phyloP scores from a whole-genome alignment of 2,329 filamentous ascomycete species.

The Exserohilum turcica region DNA sequence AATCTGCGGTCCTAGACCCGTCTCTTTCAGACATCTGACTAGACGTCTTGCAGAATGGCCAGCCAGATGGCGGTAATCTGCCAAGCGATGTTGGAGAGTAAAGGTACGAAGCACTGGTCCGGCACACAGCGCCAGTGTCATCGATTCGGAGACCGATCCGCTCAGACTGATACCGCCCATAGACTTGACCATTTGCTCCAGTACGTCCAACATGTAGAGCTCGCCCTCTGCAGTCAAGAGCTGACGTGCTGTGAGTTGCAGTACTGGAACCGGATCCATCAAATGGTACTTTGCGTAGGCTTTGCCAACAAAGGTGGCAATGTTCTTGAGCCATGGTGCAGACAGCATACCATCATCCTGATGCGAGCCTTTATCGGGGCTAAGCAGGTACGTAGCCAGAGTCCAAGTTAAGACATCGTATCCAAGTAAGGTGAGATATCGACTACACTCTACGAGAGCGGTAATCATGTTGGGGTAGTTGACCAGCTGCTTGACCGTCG shows the following conservation, averaged over 20 bases:
- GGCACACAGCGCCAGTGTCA: slow-evolving; percentile 86
- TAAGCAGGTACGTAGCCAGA: slow-evolving; percentile 73
- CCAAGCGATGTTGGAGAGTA: slow-evolving; percentile 74
- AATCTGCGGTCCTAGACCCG: slow-evolving; percentile 77
- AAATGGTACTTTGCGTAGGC: slow-evolving; percentile 85
- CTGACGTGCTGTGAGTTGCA: slow-evolving; percentile 89
- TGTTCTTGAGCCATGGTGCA: slow-evolving; percentile 87
- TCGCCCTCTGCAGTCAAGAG: slow-evolving; percentile 75
- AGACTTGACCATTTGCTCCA: slow-evolving; percentile 85
- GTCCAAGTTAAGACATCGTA: slow-evolving; percentile 96
- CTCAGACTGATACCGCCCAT: slow-evolving; percentile 94
- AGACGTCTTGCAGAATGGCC: slow-evolving; percentile 77
- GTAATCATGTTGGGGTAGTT: slow-evolving; percentile 94
- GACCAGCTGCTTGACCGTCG: slow-evolving; percentile 88
- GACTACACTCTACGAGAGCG: slow-evolving; percentile 89
- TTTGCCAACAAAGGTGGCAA: slow-evolving; percentile 88
- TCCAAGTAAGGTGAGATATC: slow-evolving; percentile 89
- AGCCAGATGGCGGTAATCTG: slow-evolving; percentile 80
- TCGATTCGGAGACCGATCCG: slow-evolving; percentile 83
- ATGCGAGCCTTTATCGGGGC: slow-evolving; percentile 61
- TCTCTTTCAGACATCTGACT: slow-evolving; percentile 77
- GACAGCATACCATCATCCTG: slow-evolving; percentile 74
- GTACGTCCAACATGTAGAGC: slow-evolving; percentile 85
- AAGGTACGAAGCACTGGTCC: slow-evolving; percentile 79
- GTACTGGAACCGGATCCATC: slow-evolving; percentile 81